Conservation (phyloP, 108 stramenopile species). For the Aurantiochytrium sp. region DNA sequence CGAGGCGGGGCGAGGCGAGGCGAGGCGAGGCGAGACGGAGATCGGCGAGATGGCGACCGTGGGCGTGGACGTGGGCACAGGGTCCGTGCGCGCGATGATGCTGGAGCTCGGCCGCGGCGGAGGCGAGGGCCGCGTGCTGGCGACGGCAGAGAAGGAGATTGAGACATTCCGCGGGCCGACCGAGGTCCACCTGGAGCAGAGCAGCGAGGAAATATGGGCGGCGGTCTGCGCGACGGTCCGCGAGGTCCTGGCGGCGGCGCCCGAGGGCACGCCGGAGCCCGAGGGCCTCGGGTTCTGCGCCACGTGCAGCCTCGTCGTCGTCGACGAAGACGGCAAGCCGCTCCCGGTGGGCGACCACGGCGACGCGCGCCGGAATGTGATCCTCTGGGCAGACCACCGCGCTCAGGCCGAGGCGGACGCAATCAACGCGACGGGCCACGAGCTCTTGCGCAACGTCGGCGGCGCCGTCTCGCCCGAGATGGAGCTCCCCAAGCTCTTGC, state of each 20-base stretch:
- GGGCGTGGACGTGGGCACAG: conserved; percentile 39
- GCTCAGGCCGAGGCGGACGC: conserved; percentile 13
- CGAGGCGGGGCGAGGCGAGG: too few species aligned
- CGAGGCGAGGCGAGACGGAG: too few species aligned
- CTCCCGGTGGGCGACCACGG: not conserved
- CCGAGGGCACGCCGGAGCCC: not conserved
- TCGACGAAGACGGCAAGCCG: not conserved
- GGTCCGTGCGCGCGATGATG: conserved; percentile 27
- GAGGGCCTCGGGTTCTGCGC: conserved; percentile 31
- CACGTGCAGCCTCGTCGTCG: conserved; percentile 37
- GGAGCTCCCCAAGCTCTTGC: conserved; percentile 33
- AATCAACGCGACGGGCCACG: conserved; percentile 11
- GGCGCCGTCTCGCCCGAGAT: conserved; percentile 34
- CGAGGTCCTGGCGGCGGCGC: not conserved
- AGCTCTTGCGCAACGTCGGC: not conserved
- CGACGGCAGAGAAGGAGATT: not conserved
- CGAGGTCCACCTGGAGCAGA: conserved; percentile 31
- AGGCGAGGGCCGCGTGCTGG: not conserved
- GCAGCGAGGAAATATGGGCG: conserved; percentile 35
- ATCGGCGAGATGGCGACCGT: conserved; percentile 17
- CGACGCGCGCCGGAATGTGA: conserved; percentile 15
- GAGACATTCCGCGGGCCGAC: not conserved
- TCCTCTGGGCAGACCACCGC: conserved; percentile 40
- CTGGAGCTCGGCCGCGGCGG: not conserved
- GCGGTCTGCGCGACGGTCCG: conserved; percentile 17